Base-by-base conservation (phyloP, 352 stramenopile species). In the Pilasporangium apinafurcum region DNA sequence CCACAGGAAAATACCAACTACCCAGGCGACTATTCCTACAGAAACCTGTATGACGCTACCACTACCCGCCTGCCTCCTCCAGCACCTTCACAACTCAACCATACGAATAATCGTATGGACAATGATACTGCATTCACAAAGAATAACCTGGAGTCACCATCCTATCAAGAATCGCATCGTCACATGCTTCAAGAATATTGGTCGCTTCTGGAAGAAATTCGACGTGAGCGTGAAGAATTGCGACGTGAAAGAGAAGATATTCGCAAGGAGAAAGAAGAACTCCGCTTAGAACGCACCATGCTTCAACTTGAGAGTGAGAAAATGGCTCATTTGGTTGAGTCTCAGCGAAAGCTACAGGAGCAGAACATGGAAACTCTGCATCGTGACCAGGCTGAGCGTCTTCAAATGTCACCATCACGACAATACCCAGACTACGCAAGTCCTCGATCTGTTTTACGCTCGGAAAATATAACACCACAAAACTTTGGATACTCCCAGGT, bases 281-380 rank as follows among this genome's bases (percentile, higher is more conserved):
- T 90, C n/a, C 73, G 75, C 1, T 62, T 86, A 20, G 74, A 90
- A 25, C 64, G 73, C 28, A 57, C 63, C 27, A 47, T 83, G 22
- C 48, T 88, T 38, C 75, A 88, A 43, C 51, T 88, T 29, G 78
- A 91, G 36, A 91, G 88, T 30, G 78, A 91, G 51, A 73, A 74
- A 30, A 80, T 86, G 66, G 62, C 62, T 7, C 75, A 47, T 33
- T 53, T 84, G 16, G 56, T 91, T 22, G 75, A 88, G 27, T 57
- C 68, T 0, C 70, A 89, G 42, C 65, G 73, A 13, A 65, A 64
- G 10, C 52, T 83, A 18, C 72, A 74, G 4, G 76, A 83, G 27
- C 63, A 83, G 38, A 62, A 81, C 16, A 48, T 64, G 1, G 67
- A 84, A 20, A 39, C 71, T n/a, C 56, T 75, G 33, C 27, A 31